Conservation (phyloP, 148 eudicot genomes). For the Rhododendron mucronatum region DNA sequence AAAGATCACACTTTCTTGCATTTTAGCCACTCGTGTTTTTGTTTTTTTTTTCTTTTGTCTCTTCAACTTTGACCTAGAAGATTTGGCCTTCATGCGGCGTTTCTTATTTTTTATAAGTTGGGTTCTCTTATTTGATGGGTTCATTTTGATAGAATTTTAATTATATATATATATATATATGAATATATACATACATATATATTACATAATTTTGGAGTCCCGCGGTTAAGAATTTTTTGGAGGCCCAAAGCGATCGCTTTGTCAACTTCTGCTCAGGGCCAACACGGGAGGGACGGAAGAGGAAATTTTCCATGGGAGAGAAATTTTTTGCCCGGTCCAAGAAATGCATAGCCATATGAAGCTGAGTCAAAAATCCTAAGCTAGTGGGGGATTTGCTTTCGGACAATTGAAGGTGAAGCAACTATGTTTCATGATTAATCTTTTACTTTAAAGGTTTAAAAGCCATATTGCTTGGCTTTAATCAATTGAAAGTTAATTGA, state of each 20-base stretch:
- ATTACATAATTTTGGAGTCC: neutral
- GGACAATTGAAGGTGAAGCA: neutral
- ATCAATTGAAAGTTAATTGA: neutral
- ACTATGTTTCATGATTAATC: neutral
- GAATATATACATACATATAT: no score
- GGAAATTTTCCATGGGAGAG: neutral
- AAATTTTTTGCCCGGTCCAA: neutral
- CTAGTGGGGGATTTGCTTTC: neutral
- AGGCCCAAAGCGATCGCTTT: neutral
- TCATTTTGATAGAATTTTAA: no score
- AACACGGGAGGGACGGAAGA: neutral
- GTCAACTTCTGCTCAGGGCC: neutral
- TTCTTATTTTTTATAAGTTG: neutral
- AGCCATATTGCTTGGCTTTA: neutral
- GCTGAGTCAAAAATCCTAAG: neutral
- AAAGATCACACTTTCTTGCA: neutral
- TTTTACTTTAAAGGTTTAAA: neutral
- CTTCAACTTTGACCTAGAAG: no score
- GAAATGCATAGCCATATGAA: neutral
- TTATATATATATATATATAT: no score
- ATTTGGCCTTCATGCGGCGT: neutral
- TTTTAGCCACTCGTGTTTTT: neutral
- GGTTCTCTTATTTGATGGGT: neutral
- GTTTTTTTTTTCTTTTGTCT: no score
- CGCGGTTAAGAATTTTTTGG: no score